These are phyloP conservation scores for Climacium dendroides DNA, from an alignment of 225 moss, liverwort and hornwort species.

Conservation along the genomic window DNA sequence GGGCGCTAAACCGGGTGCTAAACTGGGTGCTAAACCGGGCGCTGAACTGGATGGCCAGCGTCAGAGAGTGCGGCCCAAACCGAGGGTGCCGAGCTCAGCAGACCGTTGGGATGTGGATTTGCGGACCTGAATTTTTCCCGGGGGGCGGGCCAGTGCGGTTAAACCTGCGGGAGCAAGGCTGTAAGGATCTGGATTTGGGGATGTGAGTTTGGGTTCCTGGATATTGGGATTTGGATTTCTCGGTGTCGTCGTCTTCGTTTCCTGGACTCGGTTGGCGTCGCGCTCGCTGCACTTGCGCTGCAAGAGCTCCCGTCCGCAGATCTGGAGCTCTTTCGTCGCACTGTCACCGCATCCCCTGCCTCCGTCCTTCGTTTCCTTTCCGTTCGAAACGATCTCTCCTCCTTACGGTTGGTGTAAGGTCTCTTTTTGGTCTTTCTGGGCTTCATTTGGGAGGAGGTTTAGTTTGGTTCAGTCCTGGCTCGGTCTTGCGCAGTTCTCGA, in stretches of 20 bases:
- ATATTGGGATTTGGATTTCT: neutral
- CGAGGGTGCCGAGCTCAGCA: conserved; percentile 2
- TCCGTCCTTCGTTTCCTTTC: neutral
- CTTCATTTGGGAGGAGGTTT: neutral
- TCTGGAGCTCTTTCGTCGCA: conserved; percentile 5
- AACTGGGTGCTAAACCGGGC: neutral
- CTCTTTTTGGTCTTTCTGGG: neutral
- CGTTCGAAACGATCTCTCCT: neutral
- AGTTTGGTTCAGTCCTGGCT: neutral
- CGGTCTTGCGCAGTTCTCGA: neutral
- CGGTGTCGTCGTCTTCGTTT: neutral
- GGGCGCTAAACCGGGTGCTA: neutral
- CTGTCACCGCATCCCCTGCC: neutral
- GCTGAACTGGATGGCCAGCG: neutral
- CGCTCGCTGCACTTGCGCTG: neutral
- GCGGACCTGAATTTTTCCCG: neutral
- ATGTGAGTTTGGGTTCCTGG: neutral
- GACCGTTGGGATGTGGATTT: neutral
- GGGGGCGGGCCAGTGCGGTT: neutral
- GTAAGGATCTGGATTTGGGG: neutral
- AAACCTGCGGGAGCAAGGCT: neutral
- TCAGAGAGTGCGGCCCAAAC: neutral
- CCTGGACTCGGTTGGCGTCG: neutral
- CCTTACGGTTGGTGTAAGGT: neutral
- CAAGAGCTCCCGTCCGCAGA: conserved; percentile 9